These are phyloP conservation scores for Tagetes patula DNA, from an alignment of 129 eudicot species.

Conservation along the genomic window DNA sequence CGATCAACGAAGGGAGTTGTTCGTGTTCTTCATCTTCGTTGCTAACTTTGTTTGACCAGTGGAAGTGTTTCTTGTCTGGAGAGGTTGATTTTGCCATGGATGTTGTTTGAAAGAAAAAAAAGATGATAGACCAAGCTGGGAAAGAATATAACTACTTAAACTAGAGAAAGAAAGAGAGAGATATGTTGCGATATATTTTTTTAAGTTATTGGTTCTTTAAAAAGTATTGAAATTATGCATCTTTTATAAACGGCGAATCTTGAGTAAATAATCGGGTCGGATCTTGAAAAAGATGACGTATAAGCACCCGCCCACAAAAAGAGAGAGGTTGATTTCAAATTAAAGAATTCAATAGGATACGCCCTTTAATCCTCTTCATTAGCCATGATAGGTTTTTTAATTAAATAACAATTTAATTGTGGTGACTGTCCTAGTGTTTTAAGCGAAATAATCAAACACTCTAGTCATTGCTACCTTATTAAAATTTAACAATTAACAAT, in stretches of 20 bases:
- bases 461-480: not conserved
- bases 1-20: constrained; percentile 23
- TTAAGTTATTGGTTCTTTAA: constrained; percentile 14
- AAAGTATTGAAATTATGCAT: not conserved
- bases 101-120: constrained; percentile 38
- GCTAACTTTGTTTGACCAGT: constrained; percentile 63
- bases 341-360: constrained; percentile 28
- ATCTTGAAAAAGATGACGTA: constrained; percentile 34
- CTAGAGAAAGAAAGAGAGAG: constrained; percentile 34
- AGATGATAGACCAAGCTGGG: constrained; percentile 31
- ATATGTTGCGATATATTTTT: constrained; percentile 25
- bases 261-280: constrained; percentile 31
- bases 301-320: constrained; percentile 39
- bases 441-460: not conserved
- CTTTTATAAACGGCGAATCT: constrained; percentile 18
- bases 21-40: constrained; percentile 50
- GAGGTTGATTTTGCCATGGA: constrained; percentile 49
- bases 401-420: not conserved
- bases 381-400: not conserved
- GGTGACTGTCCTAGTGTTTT: not conserved
- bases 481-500: no score
- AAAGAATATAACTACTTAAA: constrained; percentile 42
- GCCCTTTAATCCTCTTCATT: not conserved
- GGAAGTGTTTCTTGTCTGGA: constrained; percentile 65
- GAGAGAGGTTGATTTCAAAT: constrained; percentile 37